Conservation (phyloP, 1,284 basidiomycete genomes). For the Termitomyces sp. region DNA sequence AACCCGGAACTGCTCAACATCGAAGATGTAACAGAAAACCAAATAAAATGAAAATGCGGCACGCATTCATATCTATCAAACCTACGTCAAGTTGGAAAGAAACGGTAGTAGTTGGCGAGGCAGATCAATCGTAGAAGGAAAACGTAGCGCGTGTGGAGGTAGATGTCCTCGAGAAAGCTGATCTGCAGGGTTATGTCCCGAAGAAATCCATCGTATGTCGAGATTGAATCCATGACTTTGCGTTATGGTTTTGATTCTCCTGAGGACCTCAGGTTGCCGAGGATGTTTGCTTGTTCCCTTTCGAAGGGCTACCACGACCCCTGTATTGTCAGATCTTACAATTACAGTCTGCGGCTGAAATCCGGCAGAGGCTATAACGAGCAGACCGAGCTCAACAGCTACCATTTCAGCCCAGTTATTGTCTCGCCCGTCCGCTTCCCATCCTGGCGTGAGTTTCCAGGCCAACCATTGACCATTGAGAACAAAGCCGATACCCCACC, state of each 20-base stretch:
- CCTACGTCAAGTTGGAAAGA: background rate
- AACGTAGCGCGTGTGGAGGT: slow-evolving; percentile 7
- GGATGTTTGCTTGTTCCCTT: slow-evolving; percentile 13
- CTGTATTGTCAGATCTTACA: slow-evolving; percentile 21
- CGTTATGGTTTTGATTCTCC: slow-evolving; percentile 5
- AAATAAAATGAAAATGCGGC: background rate
- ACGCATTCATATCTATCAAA: background rate
- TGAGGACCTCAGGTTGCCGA: slow-evolving; percentile 13
- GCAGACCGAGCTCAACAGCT: slow-evolving; percentile 30
- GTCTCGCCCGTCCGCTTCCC: slow-evolving; percentile 25
- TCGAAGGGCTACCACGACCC: slow-evolving; percentile 18
- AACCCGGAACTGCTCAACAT: background rate
- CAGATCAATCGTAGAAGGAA: slow-evolving; percentile 1
- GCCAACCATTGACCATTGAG: slow-evolving; percentile 24
- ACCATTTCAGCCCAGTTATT: slow-evolving; percentile 32
- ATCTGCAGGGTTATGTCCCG: slow-evolving; percentile 17
- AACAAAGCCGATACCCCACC: slow-evolving; percentile 34
- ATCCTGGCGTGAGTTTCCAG: slow-evolving; percentile 25
- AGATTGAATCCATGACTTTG: slow-evolving; percentile 8
- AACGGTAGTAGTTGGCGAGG: background rate
- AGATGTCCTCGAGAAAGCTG: slow-evolving; percentile 15
- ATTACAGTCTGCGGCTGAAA: slow-evolving; percentile 10
- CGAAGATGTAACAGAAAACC: no score
- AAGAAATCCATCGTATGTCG: slow-evolving; percentile 14
- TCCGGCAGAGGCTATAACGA: slow-evolving; percentile 20